phyloP scores from a whole-genome alignment of 768 basidiomycete genomes.

The Lactarius sanguifluus region DNA sequence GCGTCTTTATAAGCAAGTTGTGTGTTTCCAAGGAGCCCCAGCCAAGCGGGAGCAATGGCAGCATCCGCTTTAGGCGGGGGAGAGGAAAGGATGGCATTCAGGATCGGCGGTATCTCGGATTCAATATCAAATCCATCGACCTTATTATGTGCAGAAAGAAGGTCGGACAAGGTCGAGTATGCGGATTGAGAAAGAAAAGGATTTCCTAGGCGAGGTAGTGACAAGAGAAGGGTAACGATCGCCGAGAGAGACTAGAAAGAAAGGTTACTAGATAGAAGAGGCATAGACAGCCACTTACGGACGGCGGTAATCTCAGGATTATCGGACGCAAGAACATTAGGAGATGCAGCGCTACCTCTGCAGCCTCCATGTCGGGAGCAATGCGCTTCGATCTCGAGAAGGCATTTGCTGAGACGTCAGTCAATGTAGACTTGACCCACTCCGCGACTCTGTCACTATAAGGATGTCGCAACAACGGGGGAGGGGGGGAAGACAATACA shows the following conservation, averaged over 20 bases:
- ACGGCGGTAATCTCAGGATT: slow-evolving; percentile 57
- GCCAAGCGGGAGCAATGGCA: slow-evolving; percentile 73
- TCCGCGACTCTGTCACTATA: slow-evolving; percentile 80
- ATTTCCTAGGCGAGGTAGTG: slow-evolving; percentile 83
- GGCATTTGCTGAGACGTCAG: slow-evolving; percentile 62
- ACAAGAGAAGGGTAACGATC: slow-evolving; percentile 69
- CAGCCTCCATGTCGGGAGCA: slow-evolving; percentile 52
- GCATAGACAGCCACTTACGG: slow-evolving; percentile 49
- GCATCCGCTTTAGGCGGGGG: slow-evolving; percentile 69
- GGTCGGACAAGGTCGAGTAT: slow-evolving; percentile 81
- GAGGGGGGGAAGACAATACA: slow-evolving; percentile 71
- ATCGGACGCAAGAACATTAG: slow-evolving; percentile 71
- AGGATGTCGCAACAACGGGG: slow-evolving; percentile 78
- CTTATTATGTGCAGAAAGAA: slow-evolving; percentile 58
- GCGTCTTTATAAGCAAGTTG: slow-evolving; percentile 62
- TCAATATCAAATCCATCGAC: slow-evolving; percentile 51
- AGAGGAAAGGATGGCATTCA: slow-evolving; percentile 67
- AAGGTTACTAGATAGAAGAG: slow-evolving; percentile 21
- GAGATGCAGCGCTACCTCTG: slow-evolving; percentile 76
- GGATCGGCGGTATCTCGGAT: slow-evolving; percentile 56
- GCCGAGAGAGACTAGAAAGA: slow-evolving; percentile 62
- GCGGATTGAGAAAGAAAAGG: slow-evolving; percentile 86
- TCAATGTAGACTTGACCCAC: slow-evolving; percentile 69
- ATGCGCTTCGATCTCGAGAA: slow-evolving; percentile 61
- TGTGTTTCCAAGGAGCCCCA: slow-evolving; percentile 69